Base-by-base conservation (phyloP, 805 yeast genomes). In the Ogataea nitratoaversa region DNA sequence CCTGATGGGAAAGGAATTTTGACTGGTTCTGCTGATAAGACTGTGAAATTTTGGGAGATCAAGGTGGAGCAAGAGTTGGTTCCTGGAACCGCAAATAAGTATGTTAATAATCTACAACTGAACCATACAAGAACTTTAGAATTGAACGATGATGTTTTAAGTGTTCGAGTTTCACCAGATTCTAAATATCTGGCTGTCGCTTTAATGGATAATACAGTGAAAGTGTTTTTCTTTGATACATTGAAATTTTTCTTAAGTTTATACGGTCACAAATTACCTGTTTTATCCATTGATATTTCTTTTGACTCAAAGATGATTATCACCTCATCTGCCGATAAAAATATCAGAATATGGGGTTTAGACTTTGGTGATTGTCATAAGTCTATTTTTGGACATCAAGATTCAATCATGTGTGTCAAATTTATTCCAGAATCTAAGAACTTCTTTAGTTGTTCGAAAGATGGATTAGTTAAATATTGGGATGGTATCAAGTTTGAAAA, bases 331-430 rank as follows among this genome's bases (percentile, higher is more conserved):
- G 99, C 99, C 0, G 99, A 93, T 65, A 93, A 93, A 63, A 93
- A 93, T 63, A 86, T 93, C 58, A 89, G 95, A 65, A 84, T 93
- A 42, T 93, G 99, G 99, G 99, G 99, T 37, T 68, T 93, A 43
- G 99, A 93, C 62, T 93, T 93, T 64, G 99, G 99, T 65, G 99
- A 93, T 64, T 93, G 99, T 70, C 99, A 93, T 63, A 84, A 84
- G 60, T 91, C 98, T 2, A 78, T 93, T 20, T 93, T 93, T 62
- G 99, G 95, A 1, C 99, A 93, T 60, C 95, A 89, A 56, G 99
- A 93, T 61, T 83, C 96, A 3, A 86, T 93, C 43, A 87, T 91
- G 95, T 73, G 75, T 48, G 95, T 91, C 23, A 75, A 70, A 45
- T 93, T 93, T 56, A 72, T 89, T 37, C 91, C 95, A 2, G 81